Evolutionary conservation across 371 early-diverging fungal species (phyloP), one percentile per base, ranked within the genome.

Genomic region (Rhizomucor miehei): DNA sequence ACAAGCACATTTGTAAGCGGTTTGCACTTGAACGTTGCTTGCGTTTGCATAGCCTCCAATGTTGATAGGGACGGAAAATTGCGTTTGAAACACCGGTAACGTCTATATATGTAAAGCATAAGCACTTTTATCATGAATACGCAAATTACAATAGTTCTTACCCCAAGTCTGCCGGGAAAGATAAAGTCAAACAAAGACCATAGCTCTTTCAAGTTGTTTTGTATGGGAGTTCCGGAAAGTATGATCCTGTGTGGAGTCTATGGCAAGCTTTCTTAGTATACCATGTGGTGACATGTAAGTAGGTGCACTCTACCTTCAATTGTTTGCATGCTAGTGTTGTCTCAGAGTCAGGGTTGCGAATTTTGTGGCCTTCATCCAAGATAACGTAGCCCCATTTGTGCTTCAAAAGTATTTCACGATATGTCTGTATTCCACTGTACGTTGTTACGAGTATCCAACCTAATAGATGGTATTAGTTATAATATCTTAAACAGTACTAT

Each of bases 351-450:
- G 95, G 94, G 57, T 99, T 99, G 55, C 97, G 84, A 36, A 99
- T 95, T 69, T 93, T 92, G 71, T 99, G 99, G 0, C 99, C 99
- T 76, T 99, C 99, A 73, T 99, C 99, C 36, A 99, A 67, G 2
- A 99, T 80, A n/a, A 89, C 86, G 54, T 92, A 94, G 0, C 89
- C 89, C 97, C 97, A 99, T 36, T 73, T 67, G 45, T 85, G 78
- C 13, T 81, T 80, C 11, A 92, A 53, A 3, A 97, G 65, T 0
- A 73, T 63, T 9, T 80, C 73, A 11, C 86, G 67, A 60, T 95
- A 86, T 1, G 81, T 75, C 37, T 89, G 85, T 1, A 96, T 62
- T 19, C 91, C 92, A 9, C 85, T 88, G 56, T 91, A 97, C 0
- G 97, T 94, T 1, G 95, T 94, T 17, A 97, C 70, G 1, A 97